Base-by-base conservation (phyloP, 2,329 filamentous ascomycete genomes). In the Cladosporium sp. region DNA sequence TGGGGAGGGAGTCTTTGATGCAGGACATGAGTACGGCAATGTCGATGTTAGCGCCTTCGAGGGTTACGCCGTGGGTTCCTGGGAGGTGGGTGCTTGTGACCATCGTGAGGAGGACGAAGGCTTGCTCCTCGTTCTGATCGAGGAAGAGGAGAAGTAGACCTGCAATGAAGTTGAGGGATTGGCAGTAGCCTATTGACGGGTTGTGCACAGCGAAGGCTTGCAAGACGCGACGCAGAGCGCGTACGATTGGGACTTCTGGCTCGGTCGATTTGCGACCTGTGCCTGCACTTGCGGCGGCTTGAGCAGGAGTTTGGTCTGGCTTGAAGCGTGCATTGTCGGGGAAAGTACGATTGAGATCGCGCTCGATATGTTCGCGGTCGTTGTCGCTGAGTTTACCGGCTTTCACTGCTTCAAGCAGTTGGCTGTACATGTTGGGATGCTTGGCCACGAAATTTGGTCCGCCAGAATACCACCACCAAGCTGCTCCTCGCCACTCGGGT, bases 401-500 rank as follows among this genome's bases (percentile, higher is more conserved):
- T 74, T 90, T 89, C 38, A 91, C 87, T 68, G 86, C 83, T 65
- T 85, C 81, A 36, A 95, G 82, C 47, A 96, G 81, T 62, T 88
- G 84, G 62, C 88, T 85, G 76, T 97, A 98, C 18, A 94, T 81
- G 1, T 92, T 92, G 5, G 88, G 85, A 72, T 96, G 87, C 74
- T 92, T 90, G 61, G 88, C 86, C 67, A 97, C 78, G 70, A 92
- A 90, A 55, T 89, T 88, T 28, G 92, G 92, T 1, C 94, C 94
- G 24, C 92, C 92, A 12, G 93, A 92, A 76, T 97, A 98, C 80
- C 91, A 97, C 78, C 96, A 98, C 94, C 94, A 98, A 55, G 94
- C 94, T 6, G 92, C 90, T n/a, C 94, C 94, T 74, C 94, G 88
- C 88, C 93, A 96, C 70, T 97, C 92, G 0, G 93, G 92, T 3